A percentile compares a stretch with the other conserved stretches of the same genome.
phyloP scores from a whole-genome alignment of 23 red algal genomes.

The Gracilaria caudata region DNA sequence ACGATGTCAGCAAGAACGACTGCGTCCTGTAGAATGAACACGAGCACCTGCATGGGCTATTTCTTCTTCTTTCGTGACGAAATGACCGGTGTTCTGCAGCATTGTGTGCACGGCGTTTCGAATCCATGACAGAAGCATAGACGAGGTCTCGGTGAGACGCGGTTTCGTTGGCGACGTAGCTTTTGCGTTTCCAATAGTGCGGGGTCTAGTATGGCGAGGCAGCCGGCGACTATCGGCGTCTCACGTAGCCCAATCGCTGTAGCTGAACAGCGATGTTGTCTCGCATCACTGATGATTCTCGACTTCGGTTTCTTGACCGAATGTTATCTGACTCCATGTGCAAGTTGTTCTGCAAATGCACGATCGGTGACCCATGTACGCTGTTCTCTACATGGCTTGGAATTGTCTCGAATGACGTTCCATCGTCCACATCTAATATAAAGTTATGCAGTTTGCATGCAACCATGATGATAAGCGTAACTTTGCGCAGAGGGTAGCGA shows the following conservation, averaged over 20 bases:
- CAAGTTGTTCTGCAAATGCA: too few relatives aligned
- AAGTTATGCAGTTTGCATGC: background rate
- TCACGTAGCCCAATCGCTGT: too few relatives aligned
- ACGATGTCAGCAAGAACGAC: slow-evolving; percentile 57
- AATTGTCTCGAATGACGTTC: background rate
- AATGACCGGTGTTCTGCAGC: background rate
- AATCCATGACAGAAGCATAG: slow-evolving; percentile 39
- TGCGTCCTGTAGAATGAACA: slow-evolving; percentile 2
- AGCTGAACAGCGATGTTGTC: too few relatives aligned
- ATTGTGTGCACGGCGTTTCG: slow-evolving; percentile 24
- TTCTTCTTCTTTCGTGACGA: slow-evolving; percentile 2
- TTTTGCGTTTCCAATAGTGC: background rate
- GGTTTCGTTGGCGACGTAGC: slow-evolving; percentile 22
- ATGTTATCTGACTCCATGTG: too few relatives aligned
- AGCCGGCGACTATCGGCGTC: slow-evolving; percentile 9
- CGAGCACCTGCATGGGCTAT: slow-evolving; percentile 4
- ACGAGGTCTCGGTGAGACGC: slow-evolving; percentile 42
- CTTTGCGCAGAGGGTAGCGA: background rate
- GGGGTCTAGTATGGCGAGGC: background rate
- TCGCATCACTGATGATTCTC: too few relatives aligned
- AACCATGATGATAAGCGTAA: background rate
- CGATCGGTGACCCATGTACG: too few relatives aligned
- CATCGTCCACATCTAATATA: background rate
- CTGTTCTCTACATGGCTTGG: too few relatives aligned
- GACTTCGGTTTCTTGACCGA: too few relatives aligned